Evolutionary conservation across 441 rosid species (phyloP).

Genomic region (Populus trichocarpa): DNA sequence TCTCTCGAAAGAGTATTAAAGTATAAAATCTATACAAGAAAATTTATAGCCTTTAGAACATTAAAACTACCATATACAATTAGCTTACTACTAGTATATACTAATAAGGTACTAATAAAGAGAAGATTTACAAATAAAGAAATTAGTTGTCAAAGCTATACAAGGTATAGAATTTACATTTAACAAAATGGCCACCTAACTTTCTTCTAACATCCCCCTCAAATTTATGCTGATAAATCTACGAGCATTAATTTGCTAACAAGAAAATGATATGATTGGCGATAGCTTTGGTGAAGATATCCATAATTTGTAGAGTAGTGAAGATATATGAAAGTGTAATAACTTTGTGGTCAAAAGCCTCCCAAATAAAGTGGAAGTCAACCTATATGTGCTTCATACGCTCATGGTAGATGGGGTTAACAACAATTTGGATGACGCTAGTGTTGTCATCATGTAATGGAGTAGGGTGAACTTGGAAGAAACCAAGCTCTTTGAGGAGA

Average conservation of each 20-base stretch:
- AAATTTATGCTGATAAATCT: neutral
- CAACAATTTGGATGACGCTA: neutral
- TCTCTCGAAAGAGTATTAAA: too few species aligned
- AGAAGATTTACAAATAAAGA: too few species aligned
- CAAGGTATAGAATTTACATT: neutral
- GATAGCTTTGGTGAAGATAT: neutral
- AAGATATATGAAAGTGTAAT: neutral
- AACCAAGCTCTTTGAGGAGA: slow-evolving; percentile 1
- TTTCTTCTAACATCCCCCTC: too few species aligned
- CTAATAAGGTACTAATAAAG: too few species aligned
- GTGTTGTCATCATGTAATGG: neutral
- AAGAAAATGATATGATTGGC: neutral
- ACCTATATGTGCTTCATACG: neutral
- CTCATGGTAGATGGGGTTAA: neutral
- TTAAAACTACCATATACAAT: too few species aligned
- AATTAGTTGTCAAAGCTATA: too few species aligned
- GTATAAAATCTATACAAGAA: too few species aligned
- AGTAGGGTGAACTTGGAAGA: neutral
- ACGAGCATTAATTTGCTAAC: neutral
- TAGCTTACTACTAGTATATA: too few species aligned
- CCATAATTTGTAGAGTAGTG: neutral
- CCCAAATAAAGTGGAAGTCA: neutral
- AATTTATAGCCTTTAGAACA: too few species aligned
- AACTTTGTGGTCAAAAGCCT: neutral
- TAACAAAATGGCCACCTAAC: neutral